A percentile compares a stretch with the other conserved stretches of the same genome.
phyloP scores from a whole-genome alignment of 2,329 filamentous ascomycete genomes.

The Sarocladiaceae sp. region DNA sequence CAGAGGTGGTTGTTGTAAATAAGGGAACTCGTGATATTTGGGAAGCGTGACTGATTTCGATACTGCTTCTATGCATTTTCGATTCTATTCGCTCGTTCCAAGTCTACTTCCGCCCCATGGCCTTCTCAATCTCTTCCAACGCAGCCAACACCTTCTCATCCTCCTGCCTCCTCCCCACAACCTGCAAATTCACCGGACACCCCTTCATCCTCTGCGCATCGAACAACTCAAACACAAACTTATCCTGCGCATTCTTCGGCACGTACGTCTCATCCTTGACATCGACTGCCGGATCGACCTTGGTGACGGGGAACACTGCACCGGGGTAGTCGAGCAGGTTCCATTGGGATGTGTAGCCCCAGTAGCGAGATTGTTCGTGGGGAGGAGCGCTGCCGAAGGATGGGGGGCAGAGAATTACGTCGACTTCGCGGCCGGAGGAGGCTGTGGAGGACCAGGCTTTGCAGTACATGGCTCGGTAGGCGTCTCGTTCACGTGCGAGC shows the following conservation, averaged over 20 bases:
- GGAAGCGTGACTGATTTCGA: too few relatives aligned
- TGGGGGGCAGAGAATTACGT: conserved; percentile 59
- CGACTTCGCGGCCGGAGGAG: conserved; percentile 33
- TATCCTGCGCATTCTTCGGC: conserved; percentile 23
- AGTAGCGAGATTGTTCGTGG: conserved; percentile 42
- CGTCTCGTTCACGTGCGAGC: conserved; percentile 33
- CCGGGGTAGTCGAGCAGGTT: conserved; percentile 66
- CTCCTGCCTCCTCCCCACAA: conserved; percentile 23
- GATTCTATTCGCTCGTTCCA: conserved; percentile 20
- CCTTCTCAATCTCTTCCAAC: conserved; percentile 11
- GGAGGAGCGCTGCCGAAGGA: conserved; percentile 47
- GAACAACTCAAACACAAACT: conserved; percentile 24
- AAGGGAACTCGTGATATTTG: too few relatives aligned
- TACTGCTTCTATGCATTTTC: conserved; percentile 1
- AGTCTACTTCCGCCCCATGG: conserved; percentile 10
- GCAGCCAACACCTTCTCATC: conserved; percentile 21
- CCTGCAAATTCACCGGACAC: conserved; percentile 23
- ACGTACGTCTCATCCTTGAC: conserved; percentile 18
- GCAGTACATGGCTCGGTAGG: conserved; percentile 32
- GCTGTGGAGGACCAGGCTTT: conserved; percentile 33
- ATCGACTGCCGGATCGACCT: conserved; percentile 22
- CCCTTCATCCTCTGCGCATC: conserved; percentile 19
- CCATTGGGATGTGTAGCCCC: conserved; percentile 65
- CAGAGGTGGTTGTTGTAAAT: too few relatives aligned
- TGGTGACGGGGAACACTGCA: conserved; percentile 53